Base-by-base conservation (phyloP, 2,329 filamentous ascomycete genomes). In the Myrmaecium sp. region DNA sequence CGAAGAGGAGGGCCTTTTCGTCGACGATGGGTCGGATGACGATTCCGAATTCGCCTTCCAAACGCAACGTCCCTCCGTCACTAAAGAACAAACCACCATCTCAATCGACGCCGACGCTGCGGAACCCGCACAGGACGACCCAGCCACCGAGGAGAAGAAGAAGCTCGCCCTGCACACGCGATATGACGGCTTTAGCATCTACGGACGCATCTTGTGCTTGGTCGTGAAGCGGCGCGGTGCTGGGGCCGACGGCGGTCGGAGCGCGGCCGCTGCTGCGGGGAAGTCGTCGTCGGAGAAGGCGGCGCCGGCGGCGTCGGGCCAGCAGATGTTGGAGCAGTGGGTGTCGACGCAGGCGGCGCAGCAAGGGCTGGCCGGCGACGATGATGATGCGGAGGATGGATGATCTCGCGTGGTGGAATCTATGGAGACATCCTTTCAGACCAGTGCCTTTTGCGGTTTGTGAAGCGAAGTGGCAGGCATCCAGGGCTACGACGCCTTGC, bases 181-280 rank as follows among this genome's bases (percentile, higher is more conserved):
- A 9, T 98, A 95, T 53, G 83, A 95, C 43, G 86, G 89, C 6
- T 95, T 95, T 54, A 80, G 77, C 41, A 94, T 98, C 44, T 92
- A 93, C 54, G 83, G 89, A 7, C 77, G 82, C 39, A 82, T 93
- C 24, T 60, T 98, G 14, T 95, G 84, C 51, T 63, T 98, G 31
- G 77, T 98, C 6, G 74, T 98, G 51, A 79, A 76, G 47, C 73
- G 76, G 33, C 75, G 73, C 36, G 64, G 60, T 25, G 58, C 52
- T 37, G 64, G 55, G 37, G 47, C 36, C 14, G 23, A 40, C 27
- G 10, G 24, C 33, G 11, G n/a, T n/a, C n/a, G 6, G 5, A 17
- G 20, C 12, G 31, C 32, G 10, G 35, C 30, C 6, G 40, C 41
- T 12, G 33, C 30, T 14, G 28, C 32, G 13, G 22, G 22, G 12